phyloP scores from a whole-genome alignment of 495 filamentous ascomycete species.

The Darksidea phi region DNA sequence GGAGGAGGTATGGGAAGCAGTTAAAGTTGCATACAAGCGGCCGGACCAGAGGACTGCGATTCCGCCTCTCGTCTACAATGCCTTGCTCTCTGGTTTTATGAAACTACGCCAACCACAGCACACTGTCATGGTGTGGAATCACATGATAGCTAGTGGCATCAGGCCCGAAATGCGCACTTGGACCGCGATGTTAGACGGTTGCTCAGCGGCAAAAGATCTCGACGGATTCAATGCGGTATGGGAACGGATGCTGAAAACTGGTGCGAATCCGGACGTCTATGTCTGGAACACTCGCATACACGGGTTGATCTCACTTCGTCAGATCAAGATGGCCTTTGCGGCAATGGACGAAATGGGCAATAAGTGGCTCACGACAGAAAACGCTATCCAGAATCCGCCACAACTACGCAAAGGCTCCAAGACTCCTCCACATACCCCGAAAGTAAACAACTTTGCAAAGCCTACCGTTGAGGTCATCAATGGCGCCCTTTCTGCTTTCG shows the following conservation, averaged over 20 bases:
- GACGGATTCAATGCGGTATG: slow-evolving; percentile 58
- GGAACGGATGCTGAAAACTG: slow-evolving; percentile 53
- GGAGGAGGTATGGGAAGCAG: slow-evolving; percentile 19
- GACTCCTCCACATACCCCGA: not conserved
- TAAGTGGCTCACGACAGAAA: slow-evolving; percentile 29
- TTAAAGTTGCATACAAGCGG: slow-evolving; percentile 5
- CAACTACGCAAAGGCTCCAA: not conserved
- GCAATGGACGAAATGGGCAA: slow-evolving; percentile 61
- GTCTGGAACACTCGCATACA: slow-evolving; percentile 65
- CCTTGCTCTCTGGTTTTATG: slow-evolving; percentile 57
- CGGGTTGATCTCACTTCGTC: slow-evolving; percentile 54
- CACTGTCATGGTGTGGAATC: slow-evolving; percentile 59
- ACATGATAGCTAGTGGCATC: slow-evolving; percentile 52
- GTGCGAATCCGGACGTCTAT: slow-evolving; percentile 53
- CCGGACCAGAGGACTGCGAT: slow-evolving; percentile 13
- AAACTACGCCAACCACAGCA: slow-evolving; percentile 48
- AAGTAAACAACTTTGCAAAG: slow-evolving; percentile 39
- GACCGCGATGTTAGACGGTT: slow-evolving; percentile 64
- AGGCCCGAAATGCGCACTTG: slow-evolving; percentile 57
- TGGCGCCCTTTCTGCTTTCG: slow-evolving; percentile 54
- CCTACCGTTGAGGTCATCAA: slow-evolving; percentile 65
- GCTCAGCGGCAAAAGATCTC: slow-evolving; percentile 48
- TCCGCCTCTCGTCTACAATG: slow-evolving; percentile 46
- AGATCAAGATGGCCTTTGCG: slow-evolving; percentile 50
- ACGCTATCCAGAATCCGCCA: slow-evolving; percentile 2